Conservation (phyloP, 805 yeast genomes). For the Candida nanaspora region DNA sequence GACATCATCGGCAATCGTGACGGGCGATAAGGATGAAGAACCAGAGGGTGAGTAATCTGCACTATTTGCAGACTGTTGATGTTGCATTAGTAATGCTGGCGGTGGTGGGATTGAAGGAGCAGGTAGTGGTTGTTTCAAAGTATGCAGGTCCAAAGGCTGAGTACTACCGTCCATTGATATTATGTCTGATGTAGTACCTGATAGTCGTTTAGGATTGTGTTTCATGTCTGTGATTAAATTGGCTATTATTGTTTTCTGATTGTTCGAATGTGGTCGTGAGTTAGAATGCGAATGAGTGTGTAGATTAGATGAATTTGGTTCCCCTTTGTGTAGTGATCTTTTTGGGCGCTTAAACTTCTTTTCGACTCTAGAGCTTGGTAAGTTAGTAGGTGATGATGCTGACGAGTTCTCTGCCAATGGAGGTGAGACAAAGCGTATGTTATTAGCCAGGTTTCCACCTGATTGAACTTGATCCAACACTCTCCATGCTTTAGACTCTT, state of each 20-base stretch:
- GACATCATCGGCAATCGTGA: background rate
- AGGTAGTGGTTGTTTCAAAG: background rate
- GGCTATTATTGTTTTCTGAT: background rate
- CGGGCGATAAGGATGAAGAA: constrained; percentile 4
- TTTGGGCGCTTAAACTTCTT: constrained; percentile 1
- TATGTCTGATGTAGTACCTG: background rate
- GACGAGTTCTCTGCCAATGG: background rate
- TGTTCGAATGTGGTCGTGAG: background rate
- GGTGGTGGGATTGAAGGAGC: background rate
- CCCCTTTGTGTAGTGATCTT: background rate
- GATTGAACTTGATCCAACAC: constrained; percentile 14
- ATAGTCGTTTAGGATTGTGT: background rate
- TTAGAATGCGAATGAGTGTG: background rate
- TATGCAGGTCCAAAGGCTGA: background rate
- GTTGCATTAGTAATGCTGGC: background rate
- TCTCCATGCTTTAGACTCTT: constrained; percentile 23
- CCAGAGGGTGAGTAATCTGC: background rate
- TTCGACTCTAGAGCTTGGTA: background rate
- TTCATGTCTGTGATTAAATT: background rate
- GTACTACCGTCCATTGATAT: background rate
- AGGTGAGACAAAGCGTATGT: no score
- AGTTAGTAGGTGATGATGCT: background rate
- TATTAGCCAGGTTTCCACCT: no score
- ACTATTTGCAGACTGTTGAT: background rate
- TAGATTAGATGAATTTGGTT: background rate